Conservation (phyloP, 352 stramenopile species). For the Globisporangium sylvaticum region DNA sequence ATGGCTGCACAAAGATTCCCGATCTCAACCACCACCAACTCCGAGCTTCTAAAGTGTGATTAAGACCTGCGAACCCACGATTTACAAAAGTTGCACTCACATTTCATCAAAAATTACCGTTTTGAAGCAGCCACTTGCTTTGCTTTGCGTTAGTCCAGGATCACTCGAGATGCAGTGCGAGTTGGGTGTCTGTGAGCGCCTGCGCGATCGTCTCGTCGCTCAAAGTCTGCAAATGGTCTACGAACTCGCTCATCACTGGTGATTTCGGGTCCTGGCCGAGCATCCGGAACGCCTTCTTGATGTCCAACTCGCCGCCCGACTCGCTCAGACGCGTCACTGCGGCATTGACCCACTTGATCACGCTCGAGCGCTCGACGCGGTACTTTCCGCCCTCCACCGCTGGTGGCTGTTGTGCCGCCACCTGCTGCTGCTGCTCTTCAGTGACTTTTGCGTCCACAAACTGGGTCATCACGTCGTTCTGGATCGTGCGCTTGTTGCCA, state of each 20-base stretch:
- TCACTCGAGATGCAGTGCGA: neutral
- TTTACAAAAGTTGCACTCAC: neutral
- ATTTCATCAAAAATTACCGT: neutral
- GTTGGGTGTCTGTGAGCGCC: neutral
- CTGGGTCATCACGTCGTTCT: neutral
- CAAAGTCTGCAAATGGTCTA: neutral
- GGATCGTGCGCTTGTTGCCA: neutral
- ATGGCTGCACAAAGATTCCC: neutral
- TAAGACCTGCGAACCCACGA: too few species aligned
- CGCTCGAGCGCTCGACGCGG: neutral
- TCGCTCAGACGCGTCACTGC: neutral
- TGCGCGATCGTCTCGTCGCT: neutral
- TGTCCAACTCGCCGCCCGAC: neutral
- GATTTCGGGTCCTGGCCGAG: neutral
- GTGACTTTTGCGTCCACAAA: neutral
- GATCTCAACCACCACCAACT: too few species aligned
- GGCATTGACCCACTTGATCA: neutral
- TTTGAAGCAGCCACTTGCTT: neutral
- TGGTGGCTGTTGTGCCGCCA: too few species aligned
- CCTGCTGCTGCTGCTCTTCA: neutral
- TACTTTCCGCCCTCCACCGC: neutral
- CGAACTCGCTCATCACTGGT: neutral
- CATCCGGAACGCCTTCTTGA: neutral
- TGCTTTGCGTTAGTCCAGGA: neutral
- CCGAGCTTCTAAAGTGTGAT: too few species aligned